phyloP scores from a whole-genome alignment of 2,329 filamentous ascomycete genomes.

The Fusarium lateritium region DNA sequence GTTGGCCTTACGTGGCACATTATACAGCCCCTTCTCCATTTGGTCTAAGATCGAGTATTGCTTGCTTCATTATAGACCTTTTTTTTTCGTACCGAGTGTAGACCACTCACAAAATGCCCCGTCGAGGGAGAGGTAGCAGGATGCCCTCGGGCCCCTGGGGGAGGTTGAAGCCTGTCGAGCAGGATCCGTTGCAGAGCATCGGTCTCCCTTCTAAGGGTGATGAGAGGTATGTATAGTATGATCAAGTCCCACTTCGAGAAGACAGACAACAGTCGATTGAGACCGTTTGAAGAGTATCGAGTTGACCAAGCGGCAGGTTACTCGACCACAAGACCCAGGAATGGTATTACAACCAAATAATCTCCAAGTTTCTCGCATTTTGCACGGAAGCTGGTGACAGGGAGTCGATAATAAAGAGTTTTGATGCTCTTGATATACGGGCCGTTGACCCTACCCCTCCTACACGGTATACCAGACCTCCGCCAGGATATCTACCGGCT shows the following conservation, averaged over 20 bases:
- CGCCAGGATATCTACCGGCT: constrained; percentile 15
- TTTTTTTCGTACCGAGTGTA: neutral
- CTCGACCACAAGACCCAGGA: constrained; percentile 85
- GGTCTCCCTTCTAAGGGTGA: constrained; percentile 94
- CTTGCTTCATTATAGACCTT: neutral
- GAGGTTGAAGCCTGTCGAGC: constrained; percentile 79
- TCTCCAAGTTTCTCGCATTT: constrained; percentile 90
- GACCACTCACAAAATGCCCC: constrained; percentile 45
- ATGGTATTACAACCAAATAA: constrained; percentile 87
- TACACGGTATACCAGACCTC: constrained; percentile 24
- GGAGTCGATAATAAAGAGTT: constrained; percentile 81
- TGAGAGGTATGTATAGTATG: constrained; percentile 72
- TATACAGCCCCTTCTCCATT: neutral
- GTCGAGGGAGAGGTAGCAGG: constrained; percentile 53
- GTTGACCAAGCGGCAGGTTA: constrained; percentile 63
- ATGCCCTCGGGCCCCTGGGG: constrained; percentile 72
- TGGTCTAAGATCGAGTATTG: neutral
- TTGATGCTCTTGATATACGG: constrained; percentile 71
- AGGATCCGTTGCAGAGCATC: constrained; percentile 84
- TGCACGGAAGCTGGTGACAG: constrained; percentile 81
- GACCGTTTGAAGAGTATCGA: neutral
- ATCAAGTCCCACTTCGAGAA: neutral
- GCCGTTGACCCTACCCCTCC: constrained; percentile 29
- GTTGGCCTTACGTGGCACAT: neutral
- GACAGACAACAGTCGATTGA: neutral